Conservation (phyloP, 805 yeast genomes). For the Metschnikowia vanudenii region DNA sequence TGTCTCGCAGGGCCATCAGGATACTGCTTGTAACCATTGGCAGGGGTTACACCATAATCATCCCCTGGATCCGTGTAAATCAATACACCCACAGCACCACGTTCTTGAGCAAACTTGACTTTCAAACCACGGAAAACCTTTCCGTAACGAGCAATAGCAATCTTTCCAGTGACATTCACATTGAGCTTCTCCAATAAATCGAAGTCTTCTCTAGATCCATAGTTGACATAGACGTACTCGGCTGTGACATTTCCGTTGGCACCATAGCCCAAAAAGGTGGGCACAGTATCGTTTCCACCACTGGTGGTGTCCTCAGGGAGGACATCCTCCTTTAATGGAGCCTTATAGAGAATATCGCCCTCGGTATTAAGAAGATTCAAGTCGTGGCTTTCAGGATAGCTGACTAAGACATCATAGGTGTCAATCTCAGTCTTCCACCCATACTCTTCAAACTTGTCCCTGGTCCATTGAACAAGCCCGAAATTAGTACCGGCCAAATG, state of each 20-base stretch:
- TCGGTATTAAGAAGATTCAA: conserved; percentile 36
- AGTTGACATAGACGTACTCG: conserved; percentile 57
- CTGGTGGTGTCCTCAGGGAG: conserved; percentile 42
- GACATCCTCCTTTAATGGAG: conserved; percentile 51
- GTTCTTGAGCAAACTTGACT: conserved; percentile 57
- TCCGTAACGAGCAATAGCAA: conserved; percentile 58
- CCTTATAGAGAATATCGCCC: conserved; percentile 42
- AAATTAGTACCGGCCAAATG: conserved; percentile 51
- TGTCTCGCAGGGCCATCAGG: conserved; percentile 70
- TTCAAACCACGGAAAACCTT: conserved; percentile 53
- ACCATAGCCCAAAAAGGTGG: conserved; percentile 66
- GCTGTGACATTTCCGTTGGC: conserved; percentile 61
- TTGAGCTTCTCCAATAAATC: conserved; percentile 35
- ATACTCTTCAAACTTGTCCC: conserved; percentile 50
- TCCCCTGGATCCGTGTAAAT: conserved; percentile 69
- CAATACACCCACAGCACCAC: conserved; percentile 63
- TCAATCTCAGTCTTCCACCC: conserved; percentile 54
- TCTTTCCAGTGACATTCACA: conserved; percentile 50
- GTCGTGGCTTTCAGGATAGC: conserved; percentile 49
- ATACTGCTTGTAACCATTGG: conserved; percentile 54
- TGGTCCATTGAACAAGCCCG: conserved; percentile 56
- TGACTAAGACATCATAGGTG: conserved; percentile 56
- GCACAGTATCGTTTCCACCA: conserved; percentile 42
- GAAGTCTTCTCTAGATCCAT: conserved; percentile 59
- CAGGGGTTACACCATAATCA: conserved; percentile 54